Conservation (phyloP, 2,329 filamentous ascomycete species). For the Lachnellula occidentalis region DNA sequence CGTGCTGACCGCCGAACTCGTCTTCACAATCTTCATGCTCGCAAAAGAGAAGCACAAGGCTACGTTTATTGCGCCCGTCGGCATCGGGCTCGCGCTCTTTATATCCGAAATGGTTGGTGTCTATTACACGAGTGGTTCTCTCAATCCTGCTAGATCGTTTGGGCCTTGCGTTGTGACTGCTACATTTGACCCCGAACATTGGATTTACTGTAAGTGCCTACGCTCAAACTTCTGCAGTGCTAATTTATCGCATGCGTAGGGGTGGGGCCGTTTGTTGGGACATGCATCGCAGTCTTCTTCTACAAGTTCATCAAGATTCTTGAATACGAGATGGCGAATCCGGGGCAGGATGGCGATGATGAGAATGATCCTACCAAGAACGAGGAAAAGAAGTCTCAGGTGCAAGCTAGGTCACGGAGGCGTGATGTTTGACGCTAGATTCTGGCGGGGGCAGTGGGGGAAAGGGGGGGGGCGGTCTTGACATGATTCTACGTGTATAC, state of each 20-base stretch:
- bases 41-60: conserved; percentile 43
- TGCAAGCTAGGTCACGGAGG: too few relatives aligned
- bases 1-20: conserved; percentile 42
- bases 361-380: conserved; percentile 40
- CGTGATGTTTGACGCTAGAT: too few relatives aligned
- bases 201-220: conserved; percentile 39
- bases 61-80: conserved; percentile 42
- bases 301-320: conserved; percentile 47
- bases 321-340: conserved; percentile 47
- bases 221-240: not conserved
- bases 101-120: conserved; percentile 39
- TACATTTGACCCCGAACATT: conserved; percentile 40
- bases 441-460: too few relatives aligned
- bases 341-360: conserved; percentile 40
- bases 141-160: conserved; percentile 45
- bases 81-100: conserved; percentile 42
- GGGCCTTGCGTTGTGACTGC: conserved; percentile 41
- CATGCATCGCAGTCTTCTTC: conserved; percentile 43
- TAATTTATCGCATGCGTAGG: conserved; percentile 15
- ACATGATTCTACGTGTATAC: too few relatives aligned
- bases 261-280: conserved; percentile 47
- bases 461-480: too few relatives aligned
- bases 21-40: conserved; percentile 46
- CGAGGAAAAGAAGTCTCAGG: too few relatives aligned
- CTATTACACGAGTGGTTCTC: conserved; percentile 39